These are phyloP conservation scores for Agrocybe praecox DNA, from an alignment of 768 basidiomycete species.

Conservation along the genomic window DNA sequence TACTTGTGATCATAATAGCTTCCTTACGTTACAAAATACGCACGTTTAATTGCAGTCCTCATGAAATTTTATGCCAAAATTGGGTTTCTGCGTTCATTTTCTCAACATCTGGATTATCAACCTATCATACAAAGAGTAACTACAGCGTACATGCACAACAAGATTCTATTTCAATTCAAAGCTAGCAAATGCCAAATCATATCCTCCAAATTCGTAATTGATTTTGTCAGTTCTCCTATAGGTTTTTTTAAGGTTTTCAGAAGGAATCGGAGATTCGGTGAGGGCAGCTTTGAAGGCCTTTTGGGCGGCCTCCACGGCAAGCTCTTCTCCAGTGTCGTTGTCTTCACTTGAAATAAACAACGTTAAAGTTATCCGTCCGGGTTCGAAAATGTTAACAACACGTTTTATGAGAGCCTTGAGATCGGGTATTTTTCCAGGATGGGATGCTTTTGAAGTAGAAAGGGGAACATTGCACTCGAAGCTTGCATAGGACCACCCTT, in stretches of 20 bases:
- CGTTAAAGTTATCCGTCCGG: slow-evolving; percentile 82
- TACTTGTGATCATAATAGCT: no score
- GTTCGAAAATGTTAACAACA: slow-evolving; percentile 93
- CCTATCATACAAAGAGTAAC: not conserved
- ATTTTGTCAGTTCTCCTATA: slow-evolving; percentile 95
- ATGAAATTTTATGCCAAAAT: no score
- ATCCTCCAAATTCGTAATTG: slow-evolving; percentile 95
- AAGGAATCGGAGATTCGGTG: slow-evolving; percentile 26
- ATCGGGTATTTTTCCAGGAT: slow-evolving; percentile 59
- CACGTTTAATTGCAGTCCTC: no score
- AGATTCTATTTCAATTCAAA: slow-evolving; percentile 54
- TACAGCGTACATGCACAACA: slow-evolving; percentile 15
- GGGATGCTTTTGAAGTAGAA: slow-evolving; percentile 31
- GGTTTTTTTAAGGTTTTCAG: slow-evolving; percentile 14
- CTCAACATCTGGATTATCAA: not conserved
- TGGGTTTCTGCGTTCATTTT: no score
- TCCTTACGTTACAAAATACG: no score
- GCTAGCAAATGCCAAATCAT: slow-evolving; percentile 88
- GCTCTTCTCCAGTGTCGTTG: slow-evolving; percentile 48
- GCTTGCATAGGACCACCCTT: slow-evolving; percentile 97
- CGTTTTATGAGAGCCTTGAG: slow-evolving; percentile 81
- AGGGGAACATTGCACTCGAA: slow-evolving; percentile 98
- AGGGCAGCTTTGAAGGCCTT: slow-evolving; percentile 72
- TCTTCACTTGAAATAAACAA: slow-evolving; percentile 82
- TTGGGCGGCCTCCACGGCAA: slow-evolving; percentile 71